Percentiles rank a stretch among this genome's conserved stretches.
Conservation (phyloP, 1,284 basidiomycete species). For the Ustilago curta region DNA sequence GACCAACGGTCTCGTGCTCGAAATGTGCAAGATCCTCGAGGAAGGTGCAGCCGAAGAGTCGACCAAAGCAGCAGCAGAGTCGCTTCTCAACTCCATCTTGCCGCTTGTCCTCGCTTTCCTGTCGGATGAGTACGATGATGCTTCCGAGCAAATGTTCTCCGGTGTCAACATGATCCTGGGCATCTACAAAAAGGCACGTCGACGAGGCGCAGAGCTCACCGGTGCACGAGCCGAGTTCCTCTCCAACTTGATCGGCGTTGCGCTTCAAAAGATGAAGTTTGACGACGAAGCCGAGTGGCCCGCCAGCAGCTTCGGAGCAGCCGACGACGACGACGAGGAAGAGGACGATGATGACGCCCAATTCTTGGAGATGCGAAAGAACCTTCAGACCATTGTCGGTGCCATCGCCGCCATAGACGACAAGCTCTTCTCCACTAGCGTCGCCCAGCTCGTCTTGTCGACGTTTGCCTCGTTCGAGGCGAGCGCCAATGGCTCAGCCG, state of each 20-base stretch:
- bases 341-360: slow-evolving; percentile 84
- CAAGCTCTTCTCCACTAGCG: slow-evolving; percentile 79
- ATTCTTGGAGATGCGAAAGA: slow-evolving; percentile 88
- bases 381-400: slow-evolving; percentile 84
- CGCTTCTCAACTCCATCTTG: slow-evolving; percentile 78
- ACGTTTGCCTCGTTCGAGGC: slow-evolving; percentile 78
- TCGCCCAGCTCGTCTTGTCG: slow-evolving; percentile 78
- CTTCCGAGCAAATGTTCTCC: slow-evolving; percentile 62
- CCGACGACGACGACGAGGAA: slow-evolving; percentile 76
- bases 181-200: slow-evolving; percentile 65
- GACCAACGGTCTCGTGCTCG: slow-evolving; percentile 84
- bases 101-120: slow-evolving; percentile 89
- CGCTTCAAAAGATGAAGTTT: slow-evolving; percentile 80
- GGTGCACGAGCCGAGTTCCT: slow-evolving; percentile 75
- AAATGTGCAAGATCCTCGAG: slow-evolving; percentile 82
- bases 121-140: slow-evolving; percentile 78
- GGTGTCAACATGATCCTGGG: slow-evolving; percentile 58
- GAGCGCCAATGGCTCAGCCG: slow-evolving; percentile 71
- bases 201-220: slow-evolving; percentile 46
- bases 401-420: slow-evolving; percentile 84
- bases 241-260: slow-evolving; percentile 80
- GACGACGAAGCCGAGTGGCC: slow-evolving; percentile 85
- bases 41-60: slow-evolving; percentile 76
- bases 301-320: slow-evolving; percentile 71
- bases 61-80: slow-evolving; percentile 78